These are phyloP conservation scores for Aspergillus ochraceoroseus DNA, from an alignment of 2,329 filamentous ascomycete genomes.

Conservation along the genomic window DNA sequence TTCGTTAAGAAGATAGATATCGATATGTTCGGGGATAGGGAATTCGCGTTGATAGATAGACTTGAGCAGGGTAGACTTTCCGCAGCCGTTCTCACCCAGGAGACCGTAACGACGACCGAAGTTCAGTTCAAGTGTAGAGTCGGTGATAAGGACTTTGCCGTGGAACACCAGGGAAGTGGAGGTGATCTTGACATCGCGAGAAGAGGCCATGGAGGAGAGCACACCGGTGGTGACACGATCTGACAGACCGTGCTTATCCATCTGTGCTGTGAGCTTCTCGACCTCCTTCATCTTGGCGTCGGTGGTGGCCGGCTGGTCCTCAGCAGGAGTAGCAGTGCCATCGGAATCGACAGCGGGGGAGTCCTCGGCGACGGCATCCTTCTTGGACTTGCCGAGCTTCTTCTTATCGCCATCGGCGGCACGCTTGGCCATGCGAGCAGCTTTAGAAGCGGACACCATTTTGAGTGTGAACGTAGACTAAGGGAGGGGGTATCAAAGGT, in stretches of 20 bases:
- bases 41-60: slow-evolving; percentile 89
- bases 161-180: slow-evolving; percentile 94
- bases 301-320: slow-evolving; percentile 64
- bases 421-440: slow-evolving; percentile 62
- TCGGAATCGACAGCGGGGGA: slow-evolving; percentile 58
- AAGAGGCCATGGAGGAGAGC: slow-evolving; percentile 73
- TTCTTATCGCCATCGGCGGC: slow-evolving; percentile 66
- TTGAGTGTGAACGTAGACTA: slow-evolving; percentile 26
- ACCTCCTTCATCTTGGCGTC: slow-evolving; percentile 72
- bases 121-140: slow-evolving; percentile 87
- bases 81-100: slow-evolving; percentile 97
- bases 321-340: slow-evolving; percentile 51
- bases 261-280: slow-evolving; percentile 82
- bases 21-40: slow-evolving; percentile 91
- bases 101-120: slow-evolving; percentile 91
- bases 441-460: slow-evolving; percentile 66
- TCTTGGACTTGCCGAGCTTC: slow-evolving; percentile 63
- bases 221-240: slow-evolving; percentile 98
- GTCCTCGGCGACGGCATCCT: slow-evolving; percentile 66
- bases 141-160: slow-evolving; percentile 90
- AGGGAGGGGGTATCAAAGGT: slow-evolving; percentile 13
- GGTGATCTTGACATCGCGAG: slow-evolving; percentile 95
- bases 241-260: slow-evolving; percentile 93
- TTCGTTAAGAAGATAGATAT: slow-evolving; percentile 97
- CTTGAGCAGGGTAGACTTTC: slow-evolving; percentile 97